Conservation (phyloP, 306 rosid species). For the Crataegus laevigata region DNA sequence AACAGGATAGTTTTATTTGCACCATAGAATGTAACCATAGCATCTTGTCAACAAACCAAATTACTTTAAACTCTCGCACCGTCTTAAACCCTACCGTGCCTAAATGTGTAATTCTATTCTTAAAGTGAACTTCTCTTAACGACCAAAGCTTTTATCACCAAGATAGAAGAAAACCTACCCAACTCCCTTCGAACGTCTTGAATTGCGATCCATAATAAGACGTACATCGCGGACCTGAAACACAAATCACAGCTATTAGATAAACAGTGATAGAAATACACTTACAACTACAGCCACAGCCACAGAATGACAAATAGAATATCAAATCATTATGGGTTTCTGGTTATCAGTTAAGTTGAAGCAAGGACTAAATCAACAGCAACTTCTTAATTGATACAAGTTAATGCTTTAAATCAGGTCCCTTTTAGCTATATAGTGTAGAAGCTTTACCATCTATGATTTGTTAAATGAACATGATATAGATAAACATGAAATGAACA, state of each 20-base stretch:
- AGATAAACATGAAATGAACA: slow-evolving; percentile 13
- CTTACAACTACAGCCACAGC: neutral
- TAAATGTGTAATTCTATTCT: neutral
- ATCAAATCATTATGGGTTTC: neutral
- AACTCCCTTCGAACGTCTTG: slow-evolving; percentile 96
- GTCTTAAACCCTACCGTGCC: neutral
- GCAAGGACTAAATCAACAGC: neutral
- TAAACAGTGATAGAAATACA: neutral
- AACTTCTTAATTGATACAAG: too few species aligned
- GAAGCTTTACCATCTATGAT: neutral
- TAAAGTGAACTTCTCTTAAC: neutral
- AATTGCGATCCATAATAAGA: slow-evolving; percentile 93
- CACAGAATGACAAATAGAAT: neutral
- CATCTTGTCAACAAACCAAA: neutral
- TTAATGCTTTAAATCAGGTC: neutral
- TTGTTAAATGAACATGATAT: neutral
- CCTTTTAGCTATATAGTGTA: neutral
- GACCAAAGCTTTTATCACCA: neutral
- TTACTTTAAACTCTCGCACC: neutral
- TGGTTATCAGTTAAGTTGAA: neutral
- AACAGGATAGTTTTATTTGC: neutral
- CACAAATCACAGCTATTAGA: neutral
- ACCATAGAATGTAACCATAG: neutral
- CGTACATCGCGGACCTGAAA: slow-evolving; percentile 94
- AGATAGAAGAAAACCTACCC: slow-evolving; percentile 51